Evolutionary conservation across 768 basidiomycete species (phyloP).

Genomic region (Trichaptum fuscoviolaceum): DNA sequence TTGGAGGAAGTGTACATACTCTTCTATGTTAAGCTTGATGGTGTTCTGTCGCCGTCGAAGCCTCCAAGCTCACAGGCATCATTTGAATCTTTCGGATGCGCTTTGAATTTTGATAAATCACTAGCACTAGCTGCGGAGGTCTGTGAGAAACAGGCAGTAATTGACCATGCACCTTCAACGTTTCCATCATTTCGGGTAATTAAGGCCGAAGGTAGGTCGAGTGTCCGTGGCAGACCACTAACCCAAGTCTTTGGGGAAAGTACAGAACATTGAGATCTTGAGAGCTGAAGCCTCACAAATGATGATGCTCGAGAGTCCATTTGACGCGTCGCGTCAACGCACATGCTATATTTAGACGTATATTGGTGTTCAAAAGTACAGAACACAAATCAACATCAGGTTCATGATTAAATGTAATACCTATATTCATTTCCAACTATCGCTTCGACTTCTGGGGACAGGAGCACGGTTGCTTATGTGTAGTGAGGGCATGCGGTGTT

Average conservation of each 20-base stretch:
- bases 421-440: neutral
- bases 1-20: neutral
- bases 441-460: neutral
- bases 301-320: no score
- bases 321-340: neutral
- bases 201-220: neutral
- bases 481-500: neutral
- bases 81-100: neutral
- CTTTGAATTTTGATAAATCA: neutral
- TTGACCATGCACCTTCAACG: neutral
- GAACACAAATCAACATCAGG: neutral
- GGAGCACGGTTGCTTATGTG: neutral
- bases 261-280: neutral
- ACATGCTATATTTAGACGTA: neutral
- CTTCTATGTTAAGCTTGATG: neutral
- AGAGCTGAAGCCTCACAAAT: neutral
- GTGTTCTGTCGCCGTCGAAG: neutral
- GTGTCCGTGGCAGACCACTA: neutral
- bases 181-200: neutral
- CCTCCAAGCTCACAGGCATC: neutral
- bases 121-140: neutral
- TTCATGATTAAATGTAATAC: neutral
- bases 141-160: neutral
- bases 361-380: neutral
- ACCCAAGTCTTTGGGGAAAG: neutral